Base-by-base conservation (phyloP, 2,329 filamentous ascomycete species). In the Clathrospora elynae region DNA sequence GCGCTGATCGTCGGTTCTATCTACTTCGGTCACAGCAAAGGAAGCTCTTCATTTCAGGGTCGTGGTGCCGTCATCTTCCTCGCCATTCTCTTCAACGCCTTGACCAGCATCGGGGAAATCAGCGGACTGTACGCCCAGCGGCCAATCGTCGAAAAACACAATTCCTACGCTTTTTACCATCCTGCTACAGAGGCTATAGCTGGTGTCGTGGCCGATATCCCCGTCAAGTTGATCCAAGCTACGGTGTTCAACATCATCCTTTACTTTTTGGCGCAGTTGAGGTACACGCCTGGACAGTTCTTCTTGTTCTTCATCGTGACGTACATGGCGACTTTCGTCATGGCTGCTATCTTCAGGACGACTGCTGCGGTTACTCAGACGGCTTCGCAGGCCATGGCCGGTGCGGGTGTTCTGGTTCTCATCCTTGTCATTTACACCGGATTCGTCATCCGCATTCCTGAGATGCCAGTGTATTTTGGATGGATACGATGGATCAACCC, bases 61-160 rank as follows among this genome's bases (percentile, higher is more conserved):
- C 78, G 77, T 34, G 81, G 80, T 7, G 76, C 79, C 0, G 74
- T 80, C 2, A 65, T 85, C 6, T 86, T 86, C 70, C 76, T 84
- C 50, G 80, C 81, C 2, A 67, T 84, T 16, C 67, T 85, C 2
- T 72, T 84, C 52, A 84, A 82, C 49, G 81, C 81, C 2, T 66
- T 85, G 12, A 76, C 73, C 0, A 76, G 80, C 6, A 79, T 84
- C 36, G 72, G 75, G 1, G 83, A 86, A 28, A 71, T 71, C 40
- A 57, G 57, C 30, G 53, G 47, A 30, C 48, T 95, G 2, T 96
- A 92, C 62, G 80, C 87, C 1, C 90, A 96, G 78, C 85, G 91
- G 14, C 86, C 88, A 1, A 93, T 96, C 57, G 88, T 96, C 46
- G 90, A 96, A 61, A 96, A 96, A 66, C 91, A 96, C 59, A 74